Conservation (phyloP, 805 yeast species). For the Candida insectorum region DNA sequence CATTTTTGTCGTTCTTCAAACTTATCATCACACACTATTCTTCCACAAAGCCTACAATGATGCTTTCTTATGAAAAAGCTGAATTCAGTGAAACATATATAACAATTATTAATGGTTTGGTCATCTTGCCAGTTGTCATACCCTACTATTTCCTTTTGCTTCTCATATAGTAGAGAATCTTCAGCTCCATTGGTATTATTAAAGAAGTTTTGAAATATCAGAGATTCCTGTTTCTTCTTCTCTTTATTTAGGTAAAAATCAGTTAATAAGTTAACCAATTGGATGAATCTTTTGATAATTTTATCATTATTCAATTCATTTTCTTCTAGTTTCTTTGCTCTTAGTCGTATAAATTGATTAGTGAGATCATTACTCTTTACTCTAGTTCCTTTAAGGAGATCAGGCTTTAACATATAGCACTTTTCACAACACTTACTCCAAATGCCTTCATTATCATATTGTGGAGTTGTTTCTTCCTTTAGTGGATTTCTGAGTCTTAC, state of each 20-base stretch:
- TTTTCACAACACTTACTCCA: slow-evolving; percentile 68
- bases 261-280: slow-evolving; percentile 31
- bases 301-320: slow-evolving; percentile 48
- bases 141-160: slow-evolving; percentile 12
- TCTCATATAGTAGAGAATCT: slow-evolving; percentile 2
- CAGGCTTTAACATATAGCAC: slow-evolving; percentile 59
- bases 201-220: slow-evolving; percentile 1
- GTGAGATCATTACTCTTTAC: slow-evolving; percentile 43
- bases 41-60: slow-evolving; percentile 90
- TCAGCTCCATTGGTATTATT: slow-evolving; percentile 1
- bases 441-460: slow-evolving; percentile 42
- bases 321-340: slow-evolving; percentile 47
- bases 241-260: slow-evolving; percentile 13
- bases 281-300: slow-evolving; percentile 58
- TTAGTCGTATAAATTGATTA: slow-evolving; percentile 28
- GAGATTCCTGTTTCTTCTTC: neutral
- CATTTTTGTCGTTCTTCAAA: slow-evolving; percentile 48
- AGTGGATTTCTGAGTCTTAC: slow-evolving; percentile 43
- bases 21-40: slow-evolving; percentile 69
- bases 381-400: slow-evolving; percentile 45
- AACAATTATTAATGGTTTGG: slow-evolving; percentile 48
- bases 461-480: slow-evolving; percentile 41
- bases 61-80: slow-evolving; percentile 66
- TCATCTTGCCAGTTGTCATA: slow-evolving; percentile 55
- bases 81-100: slow-evolving; percentile 59